A percentile compares a stretch with the other conserved stretches of the same genome.
Evolutionary conservation across 2,329 filamentous ascomycete species (phyloP).

Genomic region (Periconia sp.): DNA sequence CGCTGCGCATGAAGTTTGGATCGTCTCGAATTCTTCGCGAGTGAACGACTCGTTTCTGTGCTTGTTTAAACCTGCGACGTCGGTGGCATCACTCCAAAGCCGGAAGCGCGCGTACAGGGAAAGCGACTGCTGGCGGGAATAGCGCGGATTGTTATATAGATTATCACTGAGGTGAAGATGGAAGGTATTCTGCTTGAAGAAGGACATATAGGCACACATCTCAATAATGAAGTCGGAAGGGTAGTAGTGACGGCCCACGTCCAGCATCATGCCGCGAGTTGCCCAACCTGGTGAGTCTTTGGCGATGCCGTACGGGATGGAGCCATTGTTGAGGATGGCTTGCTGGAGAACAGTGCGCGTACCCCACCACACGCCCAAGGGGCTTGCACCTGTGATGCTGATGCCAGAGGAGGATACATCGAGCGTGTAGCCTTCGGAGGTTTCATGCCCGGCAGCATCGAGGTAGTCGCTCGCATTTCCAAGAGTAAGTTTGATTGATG

Average conservation of each 20-base stretch:
- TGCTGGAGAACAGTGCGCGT: slow-evolving; percentile 46
- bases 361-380: slow-evolving; percentile 47
- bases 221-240: slow-evolving; percentile 39
- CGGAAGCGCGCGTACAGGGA: slow-evolving; percentile 60
- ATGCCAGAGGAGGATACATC: slow-evolving; percentile 31
- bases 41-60: slow-evolving; percentile 35
- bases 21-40: slow-evolving; percentile 17
- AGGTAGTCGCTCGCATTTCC: slow-evolving; percentile 27
- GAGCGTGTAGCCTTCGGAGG: slow-evolving; percentile 51
- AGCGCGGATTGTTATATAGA: slow-evolving; percentile 46
- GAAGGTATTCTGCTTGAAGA: slow-evolving; percentile 49
- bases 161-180: slow-evolving; percentile 51
- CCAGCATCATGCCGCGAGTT: slow-evolving; percentile 44
- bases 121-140: slow-evolving; percentile 51
- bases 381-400: slow-evolving; percentile 41
- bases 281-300: slow-evolving; percentile 42
- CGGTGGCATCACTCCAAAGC: slow-evolving; percentile 52
- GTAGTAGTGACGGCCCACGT: slow-evolving; percentile 44
- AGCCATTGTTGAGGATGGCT: slow-evolving; percentile 24
- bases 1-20: slow-evolving; percentile 19
- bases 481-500: slow-evolving; percentile 46
- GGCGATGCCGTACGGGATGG: slow-evolving; percentile 25
- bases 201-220: slow-evolving; percentile 42
- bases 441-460: slow-evolving; percentile 47
- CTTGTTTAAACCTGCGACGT: slow-evolving; percentile 54